phyloP scores from a whole-genome alignment of 2,329 filamentous ascomycete genomes.

The Cladosporium halotolerans region DNA sequence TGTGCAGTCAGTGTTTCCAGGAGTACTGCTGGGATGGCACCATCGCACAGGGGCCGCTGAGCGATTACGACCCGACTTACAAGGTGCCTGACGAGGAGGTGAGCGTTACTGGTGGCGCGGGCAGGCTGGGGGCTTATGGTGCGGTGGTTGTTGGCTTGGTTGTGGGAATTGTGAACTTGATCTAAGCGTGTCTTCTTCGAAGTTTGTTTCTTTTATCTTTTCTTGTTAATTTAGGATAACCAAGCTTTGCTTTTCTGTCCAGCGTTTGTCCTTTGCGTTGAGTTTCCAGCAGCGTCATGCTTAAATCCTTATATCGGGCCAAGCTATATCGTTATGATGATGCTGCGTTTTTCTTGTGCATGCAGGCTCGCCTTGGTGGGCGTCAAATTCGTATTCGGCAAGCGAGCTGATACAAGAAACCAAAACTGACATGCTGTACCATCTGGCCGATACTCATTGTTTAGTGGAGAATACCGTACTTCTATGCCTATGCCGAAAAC shows the following conservation, averaged over 20 bases:
- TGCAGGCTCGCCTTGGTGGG: no score
- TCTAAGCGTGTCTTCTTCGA: neutral
- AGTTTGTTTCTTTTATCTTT: no score
- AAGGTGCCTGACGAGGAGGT: conserved; percentile 17
- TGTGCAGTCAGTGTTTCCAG: conserved; percentile 70
- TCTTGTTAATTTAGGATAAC: no score
- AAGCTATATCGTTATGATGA: no score
- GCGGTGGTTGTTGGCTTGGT: neutral
- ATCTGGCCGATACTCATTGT: no score
- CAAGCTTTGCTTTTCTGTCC: no score
- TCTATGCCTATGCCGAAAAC: neutral
- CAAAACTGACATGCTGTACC: no score
- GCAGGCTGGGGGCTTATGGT: neutral
- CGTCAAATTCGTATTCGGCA: no score
- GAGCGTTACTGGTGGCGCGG: conserved; percentile 14
- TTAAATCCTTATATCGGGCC: no score
- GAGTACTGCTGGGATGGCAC: conserved; percentile 94
- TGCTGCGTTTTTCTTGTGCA: no score
- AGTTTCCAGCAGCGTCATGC: neutral
- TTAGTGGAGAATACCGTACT: no score
- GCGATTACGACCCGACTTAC: conserved; percentile 22
- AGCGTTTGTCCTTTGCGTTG: neutral
- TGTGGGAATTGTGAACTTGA: neutral
- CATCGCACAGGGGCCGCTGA: conserved; percentile 27
- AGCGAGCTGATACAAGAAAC: no score